Base-by-base conservation (phyloP, 306 rosid species). In the Herpetospermum pedunculosum region DNA sequence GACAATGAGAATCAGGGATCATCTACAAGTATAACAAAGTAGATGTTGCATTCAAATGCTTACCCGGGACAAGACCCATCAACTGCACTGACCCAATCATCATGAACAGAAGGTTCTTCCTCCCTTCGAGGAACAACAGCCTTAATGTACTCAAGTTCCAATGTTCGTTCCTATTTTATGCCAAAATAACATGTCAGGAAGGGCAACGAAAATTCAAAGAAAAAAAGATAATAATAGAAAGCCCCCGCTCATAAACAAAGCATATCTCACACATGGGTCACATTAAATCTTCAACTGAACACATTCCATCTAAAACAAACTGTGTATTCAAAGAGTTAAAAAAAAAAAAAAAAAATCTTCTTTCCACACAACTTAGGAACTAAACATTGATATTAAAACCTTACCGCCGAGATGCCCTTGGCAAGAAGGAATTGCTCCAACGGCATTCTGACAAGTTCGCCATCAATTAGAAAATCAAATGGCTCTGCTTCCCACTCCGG, bases 71-170 rank as follows among this genome's bases (percentile, higher is more conserved):
- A 78, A 80, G 96, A 88, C 79, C 96, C 99, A 80, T 91, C 96
- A 79, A 91, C 86, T 52, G 97, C 95, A 82, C 96, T 86, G 81
- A 94, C 99, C 97, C 99, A 94, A 41, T 94, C 99, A 85, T 91
- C 88, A 34, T 94, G 99, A 30, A 87, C 75, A 71, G 88, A 87
- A 73, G 97, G 97, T 65, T 85, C 92, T 79, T 89, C 97, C 79
- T 91, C 91, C 81, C 80, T 89, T 19, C 96, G 85, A 5, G 99
- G 99, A 50, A 85, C 92, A 28, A 91, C 90, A 18, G 84, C 91
- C 83, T 85, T 81, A 40, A 84, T 76, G 77, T 89, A 94, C 79
- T 91, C 96, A 13, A 91, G 87, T 79, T 94, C 99, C 90, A 94
- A 80, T 75, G 77, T 74, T 55, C 81, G 88, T 77, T 94, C 98